Evolutionary conservation across 139 green algal species (phyloP), one percentile per base, ranked within the genome.

Genomic region (Mesotaenium endlicherianum): DNA sequence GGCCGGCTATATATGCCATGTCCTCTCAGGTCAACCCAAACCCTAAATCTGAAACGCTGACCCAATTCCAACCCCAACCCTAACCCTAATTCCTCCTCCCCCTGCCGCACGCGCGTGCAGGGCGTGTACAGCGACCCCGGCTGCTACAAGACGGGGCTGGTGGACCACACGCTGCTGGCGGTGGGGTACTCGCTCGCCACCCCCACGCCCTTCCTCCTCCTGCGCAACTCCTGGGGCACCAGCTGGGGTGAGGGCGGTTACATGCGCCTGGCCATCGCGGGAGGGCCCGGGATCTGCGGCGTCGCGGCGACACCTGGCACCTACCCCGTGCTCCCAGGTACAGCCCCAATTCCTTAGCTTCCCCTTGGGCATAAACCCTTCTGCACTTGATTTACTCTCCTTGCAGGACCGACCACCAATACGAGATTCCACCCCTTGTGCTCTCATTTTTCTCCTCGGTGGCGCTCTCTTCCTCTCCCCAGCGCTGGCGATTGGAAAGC

Each of bases 81-180:
- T n/a, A n/a, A n/a, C n/a, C n/a, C n/a, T n/a, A n/a, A n/a, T n/a
- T n/a, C n/a, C n/a, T n/a, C n/a, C n/a, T n/a, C n/a, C n/a, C n/a
- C n/a, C n/a, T n/a, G n/a, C n/a, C n/a, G n/a, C n/a, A n/a, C n/a
- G n/a, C n/a, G n/a, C n/a, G n/a, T n/a, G n/a, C n/a, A n/a, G n/a
- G n/a, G n/a, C n/a, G n/a, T 72, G 5, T 72, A 72, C 43, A 38
- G 43, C 60, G 11, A 72, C 60, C 60, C 60, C 11, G 11, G 36
- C 41, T 72, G 60, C 60, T 72, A 40, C 11, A 72, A 72, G 6
- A 72, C 8, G 41, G 60, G 60, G 8, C 72, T 91, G 0, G 60
- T 93, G 60, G 96, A 97, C 92, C 95, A 98, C 86, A 88, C 95
- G 40, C 88, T 97, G 40, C 89, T 82, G 14, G 90, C 97, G 0